Percentiles rank a stretch among this genome's conserved stretches.
These are phyloP conservation scores for Ailanthus altissimus DNA, from an alignment of 345 rosid species.

Conservation along the genomic window DNA sequence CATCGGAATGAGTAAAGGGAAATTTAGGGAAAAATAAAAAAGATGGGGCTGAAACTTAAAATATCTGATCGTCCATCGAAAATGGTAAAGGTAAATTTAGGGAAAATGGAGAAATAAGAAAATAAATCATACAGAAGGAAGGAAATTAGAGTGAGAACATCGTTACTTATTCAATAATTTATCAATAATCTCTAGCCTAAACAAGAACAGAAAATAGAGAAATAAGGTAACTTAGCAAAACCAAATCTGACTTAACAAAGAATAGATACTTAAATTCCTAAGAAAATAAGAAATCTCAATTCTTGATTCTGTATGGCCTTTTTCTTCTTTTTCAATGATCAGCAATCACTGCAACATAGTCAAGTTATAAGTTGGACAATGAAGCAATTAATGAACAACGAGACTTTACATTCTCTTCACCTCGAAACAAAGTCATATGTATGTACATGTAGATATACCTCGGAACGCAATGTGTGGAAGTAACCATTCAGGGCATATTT, in stretches of 20 bases:
- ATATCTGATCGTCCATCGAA: neutral
- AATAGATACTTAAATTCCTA: neutral
- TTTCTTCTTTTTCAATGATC: neutral
- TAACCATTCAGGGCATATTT: conserved; percentile 89
- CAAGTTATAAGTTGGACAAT: neutral
- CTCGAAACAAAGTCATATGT: neutral
- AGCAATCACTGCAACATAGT: neutral
- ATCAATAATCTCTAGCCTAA: neutral
- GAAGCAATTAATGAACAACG: conserved; percentile 9
- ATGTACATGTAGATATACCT: conserved; percentile 46
- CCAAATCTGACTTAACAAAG: neutral
- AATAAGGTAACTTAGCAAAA: neutral
- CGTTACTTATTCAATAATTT: neutral
- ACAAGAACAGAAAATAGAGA: neutral
- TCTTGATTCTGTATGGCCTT: neutral
- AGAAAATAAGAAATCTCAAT: neutral
- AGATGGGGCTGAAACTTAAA: neutral
- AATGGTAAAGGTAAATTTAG: too few species aligned
- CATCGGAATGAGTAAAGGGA: too few species aligned
- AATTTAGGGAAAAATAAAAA: neutral
- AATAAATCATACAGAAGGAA: too few species aligned
- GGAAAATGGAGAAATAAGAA: neutral
- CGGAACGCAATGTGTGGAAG: conserved; percentile 91
- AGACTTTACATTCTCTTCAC: neutral
- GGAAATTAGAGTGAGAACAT: neutral